phyloP scores from a whole-genome alignment of 164 flowering plant species.

The Tetrastigma voinierianum region DNA sequence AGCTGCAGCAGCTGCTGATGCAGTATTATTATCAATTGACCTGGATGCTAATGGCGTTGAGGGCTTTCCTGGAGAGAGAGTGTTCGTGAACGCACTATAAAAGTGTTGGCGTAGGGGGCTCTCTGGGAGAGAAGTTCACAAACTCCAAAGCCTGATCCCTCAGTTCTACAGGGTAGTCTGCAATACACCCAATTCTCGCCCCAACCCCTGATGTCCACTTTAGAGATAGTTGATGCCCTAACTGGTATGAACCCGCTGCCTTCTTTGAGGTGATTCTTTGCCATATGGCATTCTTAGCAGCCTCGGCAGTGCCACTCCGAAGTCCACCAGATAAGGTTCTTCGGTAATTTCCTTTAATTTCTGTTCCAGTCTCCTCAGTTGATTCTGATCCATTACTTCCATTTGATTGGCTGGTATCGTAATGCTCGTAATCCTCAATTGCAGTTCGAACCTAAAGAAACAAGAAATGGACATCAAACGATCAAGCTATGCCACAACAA shows the following conservation, averaged over 20 bases:
- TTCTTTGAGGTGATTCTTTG: slow-evolving; percentile 82
- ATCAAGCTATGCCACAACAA: background rate
- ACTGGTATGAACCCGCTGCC: slow-evolving; percentile 55
- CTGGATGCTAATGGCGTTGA: slow-evolving; percentile 2
- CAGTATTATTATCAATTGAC: background rate
- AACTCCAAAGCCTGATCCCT: slow-evolving; percentile 73
- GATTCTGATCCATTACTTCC: slow-evolving; percentile 14
- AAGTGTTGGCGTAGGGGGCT: slow-evolving; percentile 33
- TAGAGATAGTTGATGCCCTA: slow-evolving; percentile 62
- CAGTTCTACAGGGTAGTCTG: slow-evolving; percentile 78
- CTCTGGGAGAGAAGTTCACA: slow-evolving; percentile 63
- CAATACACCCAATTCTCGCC: slow-evolving; percentile 83
- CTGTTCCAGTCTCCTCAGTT: slow-evolving; percentile 21
- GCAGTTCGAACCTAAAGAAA: slow-evolving; percentile 47
- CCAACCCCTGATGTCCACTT: slow-evolving; percentile 91
- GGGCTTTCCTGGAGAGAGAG: slow-evolving; percentile 12
- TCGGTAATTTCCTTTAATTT: slow-evolving; percentile 28
- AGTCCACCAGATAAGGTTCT: slow-evolving; percentile 88
- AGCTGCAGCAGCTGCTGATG: slow-evolving; percentile 15
- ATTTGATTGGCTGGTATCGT: slow-evolving; percentile 31
- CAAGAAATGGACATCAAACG: background rate
- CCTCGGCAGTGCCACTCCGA: slow-evolving; percentile 64
- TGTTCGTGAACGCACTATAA: background rate
- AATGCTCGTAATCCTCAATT: slow-evolving; percentile 56
- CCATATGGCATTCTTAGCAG: slow-evolving; percentile 58